Evolutionary conservation across 495 filamentous ascomycete species (phyloP).

Genomic region (Rhizodiscina lignyota): DNA sequence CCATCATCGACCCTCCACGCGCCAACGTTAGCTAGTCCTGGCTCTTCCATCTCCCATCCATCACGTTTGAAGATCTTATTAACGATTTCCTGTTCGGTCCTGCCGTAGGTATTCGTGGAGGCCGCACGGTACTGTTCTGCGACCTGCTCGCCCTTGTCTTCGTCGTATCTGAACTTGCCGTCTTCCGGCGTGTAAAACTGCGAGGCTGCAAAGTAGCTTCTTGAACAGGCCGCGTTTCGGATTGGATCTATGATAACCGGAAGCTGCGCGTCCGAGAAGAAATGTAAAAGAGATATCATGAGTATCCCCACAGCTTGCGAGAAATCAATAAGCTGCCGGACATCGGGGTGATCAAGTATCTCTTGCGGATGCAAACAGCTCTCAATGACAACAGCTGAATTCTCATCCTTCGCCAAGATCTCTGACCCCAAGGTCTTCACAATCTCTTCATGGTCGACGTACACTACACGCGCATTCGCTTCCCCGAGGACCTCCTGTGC

Average conservation of each 20-base stretch:
- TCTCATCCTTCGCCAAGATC: not conserved
- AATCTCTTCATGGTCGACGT: conserved; percentile 2
- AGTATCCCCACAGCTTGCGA: conserved; percentile 1
- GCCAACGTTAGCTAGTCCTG: conserved; percentile 1
- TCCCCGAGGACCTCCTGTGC: not conserved
- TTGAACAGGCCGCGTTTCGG: not conserved
- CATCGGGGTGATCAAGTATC: conserved; percentile 2
- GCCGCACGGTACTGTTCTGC: conserved; percentile 1
- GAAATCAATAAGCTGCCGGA: conserved; percentile 1
- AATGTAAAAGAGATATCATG: conserved; percentile 1
- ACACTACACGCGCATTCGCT: conserved; percentile 1
- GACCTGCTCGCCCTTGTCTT: too few species aligned
- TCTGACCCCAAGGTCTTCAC: not conserved
- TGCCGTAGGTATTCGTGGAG: too few species aligned
- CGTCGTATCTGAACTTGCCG: too few species aligned
- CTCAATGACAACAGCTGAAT: not conserved
- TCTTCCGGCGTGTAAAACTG: too few species aligned
- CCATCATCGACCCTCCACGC: conserved; percentile 4
- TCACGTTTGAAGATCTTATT: too few species aligned
- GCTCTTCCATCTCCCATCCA: conserved; percentile 2
- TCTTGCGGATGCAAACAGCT: not conserved
- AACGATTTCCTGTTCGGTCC: too few species aligned
- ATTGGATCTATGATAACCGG: not conserved
- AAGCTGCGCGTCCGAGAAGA: conserved; percentile 2
- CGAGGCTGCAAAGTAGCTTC: not conserved